A percentile compares a stretch with the other conserved stretches of the same genome.
These are phyloP conservation scores for Vaccinium darrowii DNA, from an alignment of 148 eudicot genomes.

Conservation along the genomic window DNA sequence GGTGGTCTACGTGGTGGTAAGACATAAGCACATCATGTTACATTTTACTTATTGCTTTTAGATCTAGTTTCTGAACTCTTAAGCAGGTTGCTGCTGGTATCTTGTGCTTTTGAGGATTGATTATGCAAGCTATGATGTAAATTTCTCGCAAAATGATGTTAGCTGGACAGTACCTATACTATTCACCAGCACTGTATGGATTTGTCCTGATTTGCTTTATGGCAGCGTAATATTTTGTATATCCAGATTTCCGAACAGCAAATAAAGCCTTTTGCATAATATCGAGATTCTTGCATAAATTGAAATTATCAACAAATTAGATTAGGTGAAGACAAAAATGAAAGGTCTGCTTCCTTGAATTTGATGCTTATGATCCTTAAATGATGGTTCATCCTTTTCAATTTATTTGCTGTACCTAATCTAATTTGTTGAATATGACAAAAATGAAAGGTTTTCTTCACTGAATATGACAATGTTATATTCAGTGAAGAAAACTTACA, in stretches of 20 bases:
- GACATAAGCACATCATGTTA: constrained; percentile 13
- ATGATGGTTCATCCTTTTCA: constrained; percentile 6
- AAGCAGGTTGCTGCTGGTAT: neutral
- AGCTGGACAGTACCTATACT: neutral
- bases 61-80: neutral
- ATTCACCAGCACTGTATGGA: neutral
- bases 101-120: neutral
- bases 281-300: neutral
- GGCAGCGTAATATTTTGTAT: neutral
- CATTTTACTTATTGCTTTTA: neutral
- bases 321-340: neutral
- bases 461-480: neutral
- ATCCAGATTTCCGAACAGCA: neutral
- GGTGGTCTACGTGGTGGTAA: constrained; percentile 99
- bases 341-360: neutral
- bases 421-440: no score
- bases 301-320: neutral
- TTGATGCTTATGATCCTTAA: constrained; percentile 1
- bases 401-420: no score
- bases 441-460: no score
- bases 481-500: neutral
- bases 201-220: neutral
- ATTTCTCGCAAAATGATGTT: neutral
- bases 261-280: neutral
- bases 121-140: neutral